phyloP scores from a whole-genome alignment of 2,329 filamentous ascomycete species.

The Exophiala bonariae region DNA sequence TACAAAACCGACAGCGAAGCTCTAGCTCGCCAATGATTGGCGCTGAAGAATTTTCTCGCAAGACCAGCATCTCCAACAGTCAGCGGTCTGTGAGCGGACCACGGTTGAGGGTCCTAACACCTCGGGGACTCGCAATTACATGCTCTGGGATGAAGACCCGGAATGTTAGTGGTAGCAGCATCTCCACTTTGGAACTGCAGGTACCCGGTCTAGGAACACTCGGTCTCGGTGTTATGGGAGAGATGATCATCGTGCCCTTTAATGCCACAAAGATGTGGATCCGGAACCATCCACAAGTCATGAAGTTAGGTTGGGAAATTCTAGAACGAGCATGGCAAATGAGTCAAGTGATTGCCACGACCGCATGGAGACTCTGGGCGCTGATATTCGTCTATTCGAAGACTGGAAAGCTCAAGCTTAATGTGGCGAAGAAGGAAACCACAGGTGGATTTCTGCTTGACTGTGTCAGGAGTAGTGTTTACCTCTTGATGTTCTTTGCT shows the following conservation, averaged over 20 bases:
- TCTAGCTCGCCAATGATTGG: constrained; percentile 15
- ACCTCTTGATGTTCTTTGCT: constrained; percentile 22
- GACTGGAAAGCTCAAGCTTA: constrained; percentile 24
- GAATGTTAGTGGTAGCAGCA: constrained; percentile 15
- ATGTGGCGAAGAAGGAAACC: constrained; percentile 12
- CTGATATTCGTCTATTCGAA: constrained; percentile 25
- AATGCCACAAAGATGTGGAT: constrained; percentile 23
- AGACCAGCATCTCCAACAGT: not conserved
- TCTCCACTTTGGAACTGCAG: constrained; percentile 15
- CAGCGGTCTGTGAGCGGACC: constrained; percentile 9
- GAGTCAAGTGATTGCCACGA: constrained; percentile 18
- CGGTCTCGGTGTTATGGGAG: constrained; percentile 7
- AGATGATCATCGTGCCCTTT: constrained; percentile 18
- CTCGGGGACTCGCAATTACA: constrained; percentile 11
- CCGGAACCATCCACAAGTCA: constrained; percentile 19
- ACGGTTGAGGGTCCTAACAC: constrained; percentile 13
- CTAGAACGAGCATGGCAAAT: constrained; percentile 22
- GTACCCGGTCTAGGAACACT: constrained; percentile 10
- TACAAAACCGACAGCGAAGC: constrained; percentile 14
- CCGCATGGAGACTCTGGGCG: constrained; percentile 18
- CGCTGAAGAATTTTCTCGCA: not conserved
- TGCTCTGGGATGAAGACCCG: constrained; percentile 12
- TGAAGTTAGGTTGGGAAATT: constrained; percentile 10
- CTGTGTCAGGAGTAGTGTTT: constrained; percentile 20
- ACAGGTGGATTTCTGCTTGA: constrained; percentile 20